phyloP scores from a whole-genome alignment of 257 asterid species.

The Cynanchum wilfordii region DNA sequence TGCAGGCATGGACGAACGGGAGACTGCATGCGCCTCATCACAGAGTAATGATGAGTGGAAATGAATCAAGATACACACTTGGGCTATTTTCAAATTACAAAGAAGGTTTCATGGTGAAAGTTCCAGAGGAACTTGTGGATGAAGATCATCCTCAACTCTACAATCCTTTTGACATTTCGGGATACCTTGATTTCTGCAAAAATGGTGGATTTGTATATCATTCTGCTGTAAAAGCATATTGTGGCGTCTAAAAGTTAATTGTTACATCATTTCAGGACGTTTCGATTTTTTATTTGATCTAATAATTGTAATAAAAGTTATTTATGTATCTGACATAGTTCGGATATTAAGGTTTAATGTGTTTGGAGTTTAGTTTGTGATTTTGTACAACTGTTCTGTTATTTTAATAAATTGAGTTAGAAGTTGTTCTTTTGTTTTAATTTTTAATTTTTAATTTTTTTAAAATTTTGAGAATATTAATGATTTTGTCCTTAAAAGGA shows the following conservation, averaged over 20 bases:
- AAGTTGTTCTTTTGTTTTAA: too few species aligned
- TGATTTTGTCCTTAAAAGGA: too few species aligned
- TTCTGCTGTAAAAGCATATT: background rate
- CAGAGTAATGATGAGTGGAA: slow-evolving; percentile 45
- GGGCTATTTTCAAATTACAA: slow-evolving; percentile 40
- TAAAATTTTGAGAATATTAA: too few species aligned
- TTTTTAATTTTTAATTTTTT: too few species aligned
- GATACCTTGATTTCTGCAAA: background rate
- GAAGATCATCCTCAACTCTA: slow-evolving; percentile 18
- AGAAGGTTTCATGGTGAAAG: slow-evolving; percentile 31
- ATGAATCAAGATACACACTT: slow-evolving; percentile 29
- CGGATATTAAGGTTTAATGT: too few species aligned
- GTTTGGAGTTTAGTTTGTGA: too few species aligned
- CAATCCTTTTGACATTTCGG: background rate
- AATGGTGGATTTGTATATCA: background rate
- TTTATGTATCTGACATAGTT: too few species aligned
- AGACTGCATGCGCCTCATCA: slow-evolving; percentile 36
- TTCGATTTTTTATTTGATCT: too few species aligned
- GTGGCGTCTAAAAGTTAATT: slow-evolving; percentile 3
- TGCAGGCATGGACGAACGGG: slow-evolving; percentile 56
- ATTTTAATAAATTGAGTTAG: too few species aligned
- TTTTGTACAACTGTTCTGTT: too few species aligned
- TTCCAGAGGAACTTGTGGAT: slow-evolving; percentile 49
- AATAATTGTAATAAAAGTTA: too few species aligned
- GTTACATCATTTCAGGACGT: too few species aligned